Evolutionary conservation across 139 green algal species (phyloP), one percentile per base, ranked within the genome.

Genomic region (Desmodesmus armatus): DNA sequence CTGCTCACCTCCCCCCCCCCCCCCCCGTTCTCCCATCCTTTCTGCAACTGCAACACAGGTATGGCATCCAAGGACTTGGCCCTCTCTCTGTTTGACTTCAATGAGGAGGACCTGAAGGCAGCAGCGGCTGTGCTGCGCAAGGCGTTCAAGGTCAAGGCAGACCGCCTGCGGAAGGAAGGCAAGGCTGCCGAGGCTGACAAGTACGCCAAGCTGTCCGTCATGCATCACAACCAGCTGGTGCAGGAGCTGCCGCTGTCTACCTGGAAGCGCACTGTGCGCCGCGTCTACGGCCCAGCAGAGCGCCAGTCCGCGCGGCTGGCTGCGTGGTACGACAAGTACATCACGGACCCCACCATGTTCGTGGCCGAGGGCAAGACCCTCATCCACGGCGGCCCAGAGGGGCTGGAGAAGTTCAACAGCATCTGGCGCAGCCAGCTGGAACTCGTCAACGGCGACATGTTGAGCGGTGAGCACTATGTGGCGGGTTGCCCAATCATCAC

Each of bases 201-300:
- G 25, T 35, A 67, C 9, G 19, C 5, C 25, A 23, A 9, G 47
- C 47, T 55, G 47, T 55, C 47, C 29, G 13, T 71, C 62, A 33
- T 71, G 29, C 9, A 11, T 29, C n/a, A 71, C 13, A 11, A 47
- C 11, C 23, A 75, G 35, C 27, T 80, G 3, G 41, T 80, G 19
- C 29, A 66, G 44, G 6, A 29, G 72, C 72, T 80, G 44, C 72
- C 72, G 15, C 72, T 80, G 41, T 80, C 72, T 15, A 80, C 72
- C 7, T 80, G 72, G 72, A 80, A 63, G 72, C 72, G 41, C 29
- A 63, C 44, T 9, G 72, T 80, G 40, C 72, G 72, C 15, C 72
- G 72, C 43, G 29, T n/a, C 43, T 80, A 80, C 72, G 7, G 65
- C 43, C 41, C n/a, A 29, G 27, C 27, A 47, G 72, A 80, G 2